Evolutionary conservation across 176 grass and related monocot species (phyloP).

Genomic region (Oryza glumipatula): DNA sequence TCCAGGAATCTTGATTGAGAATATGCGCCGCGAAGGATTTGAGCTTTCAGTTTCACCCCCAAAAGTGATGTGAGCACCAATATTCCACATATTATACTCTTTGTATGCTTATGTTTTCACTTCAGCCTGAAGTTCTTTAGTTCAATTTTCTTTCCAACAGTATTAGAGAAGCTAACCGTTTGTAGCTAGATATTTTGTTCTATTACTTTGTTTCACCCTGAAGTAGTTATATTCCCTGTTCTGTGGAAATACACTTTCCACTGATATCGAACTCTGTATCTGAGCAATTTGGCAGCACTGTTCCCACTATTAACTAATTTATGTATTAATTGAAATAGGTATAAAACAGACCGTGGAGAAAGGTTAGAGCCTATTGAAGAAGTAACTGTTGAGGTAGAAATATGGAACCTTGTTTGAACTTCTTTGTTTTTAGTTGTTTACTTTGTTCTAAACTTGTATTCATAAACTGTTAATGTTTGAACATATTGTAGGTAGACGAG

Average conservation of each 20-base stretch:
- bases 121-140: background rate
- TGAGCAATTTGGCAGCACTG: conserved; percentile 20
- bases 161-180: conserved; percentile 4
- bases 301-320: conserved; percentile 24
- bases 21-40: conserved; percentile 99
- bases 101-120: conserved; percentile 26
- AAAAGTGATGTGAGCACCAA: conserved; percentile 83
- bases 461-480: conserved; percentile 25
- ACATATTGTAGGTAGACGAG: conserved; percentile 81
- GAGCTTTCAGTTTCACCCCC: conserved; percentile 97
- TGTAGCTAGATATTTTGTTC: conserved; percentile 26
- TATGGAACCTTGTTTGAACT: conserved; percentile 34
- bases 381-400: conserved; percentile 95
- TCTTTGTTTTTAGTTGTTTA: conserved; percentile 34
- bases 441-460: conserved; percentile 27
- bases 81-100: background rate
- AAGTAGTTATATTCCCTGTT: too few relatives aligned
- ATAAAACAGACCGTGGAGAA: conserved; percentile 76
- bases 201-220: background rate
- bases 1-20: conserved; percentile 98
- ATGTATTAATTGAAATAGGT: conserved; percentile 59
- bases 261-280: background rate
- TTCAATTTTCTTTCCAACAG: conserved; percentile 6
- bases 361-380: conserved; percentile 96
- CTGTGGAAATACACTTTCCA: background rate